Evolutionary conservation across 768 basidiomycete species (phyloP).

Genomic region (Lentinus tigrinus): DNA sequence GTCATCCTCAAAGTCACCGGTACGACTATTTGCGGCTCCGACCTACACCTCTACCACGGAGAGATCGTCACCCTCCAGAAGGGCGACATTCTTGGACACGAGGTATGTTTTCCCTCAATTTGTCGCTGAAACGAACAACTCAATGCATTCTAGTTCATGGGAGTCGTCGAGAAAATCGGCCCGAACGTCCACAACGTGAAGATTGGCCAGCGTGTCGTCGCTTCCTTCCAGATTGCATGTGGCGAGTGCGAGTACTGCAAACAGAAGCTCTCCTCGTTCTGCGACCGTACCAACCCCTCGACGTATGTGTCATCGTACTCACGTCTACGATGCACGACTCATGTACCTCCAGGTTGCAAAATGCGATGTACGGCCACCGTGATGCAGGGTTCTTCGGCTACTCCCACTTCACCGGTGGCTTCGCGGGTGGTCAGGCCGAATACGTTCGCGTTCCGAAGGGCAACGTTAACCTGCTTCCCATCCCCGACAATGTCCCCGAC

Average conservation of each 20-base stretch:
- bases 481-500: conserved; percentile 64
- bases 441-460: conserved; percentile 72
- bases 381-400: conserved; percentile 75
- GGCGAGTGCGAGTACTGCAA: conserved; percentile 73
- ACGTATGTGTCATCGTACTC: conserved; percentile 36
- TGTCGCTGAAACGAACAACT: no score
- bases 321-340: background rate
- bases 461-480: conserved; percentile 66
- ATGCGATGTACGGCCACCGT: conserved; percentile 61
- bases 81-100: conserved; percentile 77
- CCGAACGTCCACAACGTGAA: conserved; percentile 59
- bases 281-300: conserved; percentile 69
- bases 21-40: conserved; percentile 55
- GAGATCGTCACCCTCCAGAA: conserved; percentile 68
- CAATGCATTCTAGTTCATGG: conserved; percentile 51
- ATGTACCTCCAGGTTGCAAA: conserved; percentile 39
- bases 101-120: conserved; percentile 33
- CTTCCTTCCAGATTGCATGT: conserved; percentile 76
- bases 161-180: conserved; percentile 64
- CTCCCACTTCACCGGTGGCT: conserved; percentile 72
- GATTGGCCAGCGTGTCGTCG: conserved; percentile 71
- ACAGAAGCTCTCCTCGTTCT: conserved; percentile 70
- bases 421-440: conserved; percentile 75
- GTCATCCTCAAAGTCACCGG: conserved; percentile 76
- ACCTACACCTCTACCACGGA: conserved; percentile 65